Percentiles rank a stretch among this genome's conserved stretches.
phyloP scores from a whole-genome alignment of 306 rosid genomes.

The Cicer chorassanicum region DNA sequence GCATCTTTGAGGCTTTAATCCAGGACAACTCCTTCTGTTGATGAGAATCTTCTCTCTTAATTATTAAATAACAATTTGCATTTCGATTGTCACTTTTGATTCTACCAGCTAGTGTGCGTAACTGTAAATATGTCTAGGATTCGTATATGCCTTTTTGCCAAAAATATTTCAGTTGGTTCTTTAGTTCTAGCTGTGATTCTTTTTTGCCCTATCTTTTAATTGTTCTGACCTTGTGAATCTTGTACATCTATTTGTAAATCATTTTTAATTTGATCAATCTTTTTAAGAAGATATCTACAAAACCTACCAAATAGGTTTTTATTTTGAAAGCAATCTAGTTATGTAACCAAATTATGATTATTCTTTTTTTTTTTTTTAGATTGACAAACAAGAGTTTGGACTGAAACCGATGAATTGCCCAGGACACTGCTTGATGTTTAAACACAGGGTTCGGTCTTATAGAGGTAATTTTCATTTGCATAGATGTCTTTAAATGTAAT shows the following conservation, averaged over 20 bases:
- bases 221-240: not conserved
- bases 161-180: not conserved
- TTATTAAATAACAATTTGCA: not conserved
- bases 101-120: not conserved
- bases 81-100: not conserved
- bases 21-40: not conserved
- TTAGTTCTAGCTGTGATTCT: not conserved
- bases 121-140: conserved; percentile 16
- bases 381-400: conserved; percentile 97
- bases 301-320: conserved; percentile 8
- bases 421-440: conserved; percentile 95
- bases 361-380: conserved; percentile 45
- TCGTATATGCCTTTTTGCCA: not conserved
- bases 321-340: conserved; percentile 21
- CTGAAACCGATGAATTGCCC: conserved; percentile 99
- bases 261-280: not conserved
- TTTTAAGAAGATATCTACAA: not conserved
- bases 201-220: not conserved
- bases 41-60: not conserved
- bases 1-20: conserved; percentile 4
- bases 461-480: conserved; percentile 59
- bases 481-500: conserved; percentile 20
- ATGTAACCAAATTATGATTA: conserved; percentile 12
- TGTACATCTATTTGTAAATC: not conserved
- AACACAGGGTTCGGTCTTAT: conserved; percentile 93